Conservation (phyloP, 75 land plant species). For the Pinus tabuliformis region DNA sequence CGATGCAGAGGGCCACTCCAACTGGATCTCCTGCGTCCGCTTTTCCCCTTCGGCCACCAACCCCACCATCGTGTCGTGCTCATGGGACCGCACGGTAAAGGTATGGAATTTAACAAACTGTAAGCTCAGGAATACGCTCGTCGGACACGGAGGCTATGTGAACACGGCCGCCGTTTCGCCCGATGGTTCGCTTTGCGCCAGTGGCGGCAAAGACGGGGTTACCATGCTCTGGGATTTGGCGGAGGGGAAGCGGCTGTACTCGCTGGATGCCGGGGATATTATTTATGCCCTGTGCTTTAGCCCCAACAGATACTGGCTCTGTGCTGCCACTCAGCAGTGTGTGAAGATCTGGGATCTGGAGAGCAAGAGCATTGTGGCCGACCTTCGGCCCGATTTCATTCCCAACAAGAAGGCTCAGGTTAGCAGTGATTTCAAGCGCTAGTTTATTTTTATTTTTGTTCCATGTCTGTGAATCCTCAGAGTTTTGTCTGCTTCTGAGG, state of each 20-base stretch:
- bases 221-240: slow-evolving; percentile 86
- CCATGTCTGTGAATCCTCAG: too few species aligned
- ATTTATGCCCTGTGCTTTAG: slow-evolving; percentile 82
- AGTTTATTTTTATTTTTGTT: slow-evolving; percentile 1
- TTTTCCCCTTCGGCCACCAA: slow-evolving; percentile 38
- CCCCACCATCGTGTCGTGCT: slow-evolving; percentile 63
- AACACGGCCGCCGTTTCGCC: slow-evolving; percentile 86
- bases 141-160: slow-evolving; percentile 70
- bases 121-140: slow-evolving; percentile 43
- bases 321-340: slow-evolving; percentile 75
- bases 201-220: slow-evolving; percentile 87
- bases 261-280: slow-evolving; percentile 69
- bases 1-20: slow-evolving; percentile 39
- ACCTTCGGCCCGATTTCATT: slow-evolving; percentile 57
- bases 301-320: slow-evolving; percentile 93
- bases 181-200: slow-evolving; percentile 86
- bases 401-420: slow-evolving; percentile 31
- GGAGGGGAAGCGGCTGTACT: slow-evolving; percentile 79
- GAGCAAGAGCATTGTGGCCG: slow-evolving; percentile 84
- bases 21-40: slow-evolving; percentile 50
- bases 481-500: too few species aligned
- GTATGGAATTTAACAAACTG: slow-evolving; percentile 76
- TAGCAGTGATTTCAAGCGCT: neutral
- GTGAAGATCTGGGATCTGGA: slow-evolving; percentile 94
- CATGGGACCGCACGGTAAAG: slow-evolving; percentile 69